Evolutionary conservation across 2,329 filamentous ascomycete species (phyloP).

Genomic region (Diaporthe australafricana): DNA sequence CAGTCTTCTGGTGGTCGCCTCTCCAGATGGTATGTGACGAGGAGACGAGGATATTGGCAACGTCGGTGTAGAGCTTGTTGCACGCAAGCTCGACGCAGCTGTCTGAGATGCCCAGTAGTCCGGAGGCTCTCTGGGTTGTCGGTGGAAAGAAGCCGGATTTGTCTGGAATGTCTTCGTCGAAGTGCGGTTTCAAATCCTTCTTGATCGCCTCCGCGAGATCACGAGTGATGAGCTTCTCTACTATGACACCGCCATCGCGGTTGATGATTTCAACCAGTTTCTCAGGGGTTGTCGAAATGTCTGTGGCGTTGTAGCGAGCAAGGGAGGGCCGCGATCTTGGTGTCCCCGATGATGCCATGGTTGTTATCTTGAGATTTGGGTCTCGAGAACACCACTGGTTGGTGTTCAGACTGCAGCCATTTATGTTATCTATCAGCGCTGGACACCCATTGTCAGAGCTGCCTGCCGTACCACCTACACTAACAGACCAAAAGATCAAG

Average conservation of each 20-base stretch:
- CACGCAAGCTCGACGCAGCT: constrained; percentile 6
- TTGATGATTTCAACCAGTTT: constrained; percentile 2
- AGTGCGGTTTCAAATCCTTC: not conserved
- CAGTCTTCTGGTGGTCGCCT: not conserved
- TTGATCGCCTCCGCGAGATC: not conserved
- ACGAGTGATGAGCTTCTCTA: constrained; percentile 15
- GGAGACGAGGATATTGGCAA: constrained; percentile 7
- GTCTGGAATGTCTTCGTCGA: not conserved
- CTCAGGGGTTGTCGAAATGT: not conserved
- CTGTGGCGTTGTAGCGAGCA: constrained; percentile 3
- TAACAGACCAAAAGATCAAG: too few relatives aligned
- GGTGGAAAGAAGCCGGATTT: not conserved
- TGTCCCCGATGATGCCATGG: not conserved
- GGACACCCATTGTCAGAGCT: too few relatives aligned
- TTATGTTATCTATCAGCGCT: not conserved
- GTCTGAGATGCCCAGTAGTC: not conserved
- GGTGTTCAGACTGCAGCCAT: not conserved
- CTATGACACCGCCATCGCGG: constrained; percentile 1
- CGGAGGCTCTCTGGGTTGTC: not conserved
- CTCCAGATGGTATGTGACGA: constrained; percentile 1
- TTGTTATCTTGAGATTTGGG: not conserved
- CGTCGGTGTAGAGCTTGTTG: constrained; percentile 11
- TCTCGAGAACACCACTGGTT: not conserved
- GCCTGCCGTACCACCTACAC: too few relatives aligned
- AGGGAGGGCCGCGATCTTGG: not conserved